phyloP scores from a whole-genome alignment of 1,139 yeast genomes.

The Kodamaea plutei region DNA sequence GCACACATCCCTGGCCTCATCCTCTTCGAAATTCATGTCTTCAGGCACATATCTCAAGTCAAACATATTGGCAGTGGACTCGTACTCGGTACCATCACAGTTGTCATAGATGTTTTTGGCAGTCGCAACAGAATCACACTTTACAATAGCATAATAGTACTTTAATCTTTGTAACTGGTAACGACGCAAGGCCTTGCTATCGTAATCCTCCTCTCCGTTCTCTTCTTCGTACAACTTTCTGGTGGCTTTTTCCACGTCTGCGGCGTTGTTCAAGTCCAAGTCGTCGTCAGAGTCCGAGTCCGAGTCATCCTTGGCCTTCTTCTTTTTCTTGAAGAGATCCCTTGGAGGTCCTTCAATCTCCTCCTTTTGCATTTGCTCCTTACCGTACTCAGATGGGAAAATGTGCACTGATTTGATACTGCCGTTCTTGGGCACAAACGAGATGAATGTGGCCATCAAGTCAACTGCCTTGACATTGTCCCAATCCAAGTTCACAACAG shows the following conservation, averaged over 20 bases:
- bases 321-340: conserved; percentile 60
- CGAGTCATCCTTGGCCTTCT: conserved; percentile 18
- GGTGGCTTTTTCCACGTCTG: conserved; percentile 49
- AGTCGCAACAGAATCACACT: conserved; percentile 70
- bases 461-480: conserved; percentile 86
- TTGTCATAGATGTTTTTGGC: conserved; percentile 74
- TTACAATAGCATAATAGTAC: conserved; percentile 91
- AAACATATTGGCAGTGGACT: conserved; percentile 90
- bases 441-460: conserved; percentile 81
- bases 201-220: conserved; percentile 69
- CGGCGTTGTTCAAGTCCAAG: conserved; percentile 38
- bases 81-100: conserved; percentile 95
- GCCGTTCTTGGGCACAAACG: conserved; percentile 82
- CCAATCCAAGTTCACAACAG: conserved; percentile 97
- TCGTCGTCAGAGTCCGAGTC: conserved; percentile 46
- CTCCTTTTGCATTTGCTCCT: conserved; percentile 86
- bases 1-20: conserved; percentile 69
- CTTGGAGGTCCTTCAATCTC: conserved; percentile 91
- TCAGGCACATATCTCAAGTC: conserved; percentile 92
- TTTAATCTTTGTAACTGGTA: conserved; percentile 85
- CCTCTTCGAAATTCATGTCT: conserved; percentile 78
- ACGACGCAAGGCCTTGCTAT: conserved; percentile 58
- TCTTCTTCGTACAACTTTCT: conserved; percentile 68
- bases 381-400: conserved; percentile 93
- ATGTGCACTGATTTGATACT: conserved; percentile 65